phyloP scores from a whole-genome alignment of 1,284 basidiomycete species.

The Microbotryum scabiosae region DNA sequence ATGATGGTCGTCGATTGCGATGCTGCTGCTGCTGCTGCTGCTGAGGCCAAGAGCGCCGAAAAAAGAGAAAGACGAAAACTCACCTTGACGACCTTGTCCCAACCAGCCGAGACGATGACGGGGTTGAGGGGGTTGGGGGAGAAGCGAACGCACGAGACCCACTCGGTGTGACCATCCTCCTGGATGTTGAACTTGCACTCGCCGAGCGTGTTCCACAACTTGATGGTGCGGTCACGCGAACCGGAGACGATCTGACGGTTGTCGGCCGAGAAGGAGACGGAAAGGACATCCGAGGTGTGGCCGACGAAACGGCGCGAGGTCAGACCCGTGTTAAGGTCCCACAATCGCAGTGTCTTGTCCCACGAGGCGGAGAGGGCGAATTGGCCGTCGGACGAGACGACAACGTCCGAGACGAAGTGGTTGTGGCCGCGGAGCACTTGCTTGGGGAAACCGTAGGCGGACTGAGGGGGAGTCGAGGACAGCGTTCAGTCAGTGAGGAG shows the following conservation, averaged over 20 bases:
- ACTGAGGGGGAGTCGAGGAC: conserved; percentile 41
- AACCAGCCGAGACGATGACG: conserved; percentile 97
- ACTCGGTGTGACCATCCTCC: conserved; percentile 94
- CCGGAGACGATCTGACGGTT: conserved; percentile 99
- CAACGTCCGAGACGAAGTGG: conserved; percentile 99
- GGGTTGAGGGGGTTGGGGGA: conserved; percentile 97
- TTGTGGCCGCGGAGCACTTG: conserved; percentile 97
- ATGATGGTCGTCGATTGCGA: neutral
- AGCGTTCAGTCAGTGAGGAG: too few species aligned
- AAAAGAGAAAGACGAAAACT: conserved; percentile 39
- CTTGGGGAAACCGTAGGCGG: conserved; percentile 84
- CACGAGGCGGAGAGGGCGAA: conserved; percentile 98
- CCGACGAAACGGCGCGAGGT: conserved; percentile 97
- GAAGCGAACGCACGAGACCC: conserved; percentile 99
- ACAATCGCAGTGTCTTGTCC: conserved; percentile 99
- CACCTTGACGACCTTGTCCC: conserved; percentile 99
- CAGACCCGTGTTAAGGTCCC: conserved; percentile 92
- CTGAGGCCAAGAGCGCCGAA: neutral
- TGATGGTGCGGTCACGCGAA: conserved; percentile 93
- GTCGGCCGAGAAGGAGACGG: conserved; percentile 94
- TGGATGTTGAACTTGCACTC: conserved; percentile 99
- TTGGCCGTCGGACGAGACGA: conserved; percentile 97
- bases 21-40: neutral
- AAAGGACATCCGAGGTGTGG: conserved; percentile 95
- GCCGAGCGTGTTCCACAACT: conserved; percentile 99